These are phyloP conservation scores for Brassica nigra DNA, from an alignment of 345 rosid species.

Conservation along the genomic window DNA sequence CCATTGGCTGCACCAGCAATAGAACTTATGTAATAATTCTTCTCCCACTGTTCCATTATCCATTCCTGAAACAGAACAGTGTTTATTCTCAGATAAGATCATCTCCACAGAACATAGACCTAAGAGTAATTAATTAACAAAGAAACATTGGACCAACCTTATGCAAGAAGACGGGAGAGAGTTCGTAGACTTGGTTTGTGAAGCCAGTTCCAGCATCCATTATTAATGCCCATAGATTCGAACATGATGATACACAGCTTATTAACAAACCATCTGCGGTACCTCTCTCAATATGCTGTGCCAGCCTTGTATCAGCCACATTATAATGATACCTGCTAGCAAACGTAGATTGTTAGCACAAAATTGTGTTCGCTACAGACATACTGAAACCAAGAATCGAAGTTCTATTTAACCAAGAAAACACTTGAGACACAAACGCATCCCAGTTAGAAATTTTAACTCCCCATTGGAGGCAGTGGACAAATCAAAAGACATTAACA, in stretches of 20 bases:
- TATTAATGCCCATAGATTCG: constrained; percentile 93
- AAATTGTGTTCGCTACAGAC: not conserved
- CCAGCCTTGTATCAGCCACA: constrained; percentile 88
- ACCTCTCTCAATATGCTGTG: constrained; percentile 94
- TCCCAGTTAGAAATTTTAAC: not conserved
- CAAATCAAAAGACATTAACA: constrained; percentile 3
- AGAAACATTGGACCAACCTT: constrained; percentile 53
- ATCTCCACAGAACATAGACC: constrained; percentile 8
- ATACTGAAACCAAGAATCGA: not conserved
- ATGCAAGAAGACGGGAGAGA: constrained; percentile 79
- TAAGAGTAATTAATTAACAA: not conserved
- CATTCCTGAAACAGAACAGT: constrained; percentile 64
- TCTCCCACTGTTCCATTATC: constrained; percentile 99
- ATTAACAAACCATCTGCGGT: constrained; percentile 84
- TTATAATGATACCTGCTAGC: constrained; percentile 87
- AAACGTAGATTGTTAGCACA: constrained; percentile 25
- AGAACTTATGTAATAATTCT: constrained; percentile 85
- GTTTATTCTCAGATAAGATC: constrained; percentile 8
- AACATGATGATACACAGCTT: constrained; percentile 88
- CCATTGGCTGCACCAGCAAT: constrained; percentile 93
- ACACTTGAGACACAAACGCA: not conserved
- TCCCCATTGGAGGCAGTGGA: constrained; percentile 1
- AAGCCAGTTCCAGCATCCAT: constrained; percentile 98
- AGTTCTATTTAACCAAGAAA: not conserved
- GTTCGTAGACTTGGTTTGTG: constrained; percentile 80